Conservation (phyloP, 2,329 filamentous ascomycete genomes). For the Stemphylium beticola region DNA sequence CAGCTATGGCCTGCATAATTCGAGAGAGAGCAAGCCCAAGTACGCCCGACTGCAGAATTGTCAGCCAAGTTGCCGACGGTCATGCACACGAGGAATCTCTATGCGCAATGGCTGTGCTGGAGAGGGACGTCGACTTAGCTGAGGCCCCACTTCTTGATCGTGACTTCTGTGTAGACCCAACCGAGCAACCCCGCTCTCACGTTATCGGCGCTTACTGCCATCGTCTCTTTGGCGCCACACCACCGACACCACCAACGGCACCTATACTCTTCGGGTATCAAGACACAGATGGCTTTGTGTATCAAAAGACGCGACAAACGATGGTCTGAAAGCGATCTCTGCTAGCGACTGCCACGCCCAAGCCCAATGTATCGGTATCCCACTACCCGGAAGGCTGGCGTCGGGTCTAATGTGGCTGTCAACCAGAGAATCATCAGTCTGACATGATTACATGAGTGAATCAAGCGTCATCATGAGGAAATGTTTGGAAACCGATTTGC, state of each 20-base stretch:
- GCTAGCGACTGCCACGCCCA: constrained; percentile 6
- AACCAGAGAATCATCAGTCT: background rate
- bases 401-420: background rate
- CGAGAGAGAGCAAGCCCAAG: background rate
- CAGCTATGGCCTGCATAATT: constrained; percentile 2
- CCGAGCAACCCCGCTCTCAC: constrained; percentile 20
- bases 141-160: constrained; percentile 3
- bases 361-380: background rate
- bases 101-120: constrained; percentile 1
- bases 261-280: constrained; percentile 11
- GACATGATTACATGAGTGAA: background rate
- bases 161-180: constrained; percentile 9
- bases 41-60: background rate
- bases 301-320: constrained; percentile 2
- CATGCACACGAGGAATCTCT: background rate
- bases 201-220: constrained; percentile 33
- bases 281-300: background rate
- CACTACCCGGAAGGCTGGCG: background rate
- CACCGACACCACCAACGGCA: constrained; percentile 21
- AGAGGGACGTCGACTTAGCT: constrained; percentile 1
- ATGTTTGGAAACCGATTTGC: no score
- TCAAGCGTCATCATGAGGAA: no score
- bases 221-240: constrained; percentile 32
- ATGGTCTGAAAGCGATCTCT: background rate
- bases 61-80: background rate